These are phyloP conservation scores for Penicillium silybi DNA, from an alignment of 495 filamentous ascomycete species.

Conservation along the genomic window DNA sequence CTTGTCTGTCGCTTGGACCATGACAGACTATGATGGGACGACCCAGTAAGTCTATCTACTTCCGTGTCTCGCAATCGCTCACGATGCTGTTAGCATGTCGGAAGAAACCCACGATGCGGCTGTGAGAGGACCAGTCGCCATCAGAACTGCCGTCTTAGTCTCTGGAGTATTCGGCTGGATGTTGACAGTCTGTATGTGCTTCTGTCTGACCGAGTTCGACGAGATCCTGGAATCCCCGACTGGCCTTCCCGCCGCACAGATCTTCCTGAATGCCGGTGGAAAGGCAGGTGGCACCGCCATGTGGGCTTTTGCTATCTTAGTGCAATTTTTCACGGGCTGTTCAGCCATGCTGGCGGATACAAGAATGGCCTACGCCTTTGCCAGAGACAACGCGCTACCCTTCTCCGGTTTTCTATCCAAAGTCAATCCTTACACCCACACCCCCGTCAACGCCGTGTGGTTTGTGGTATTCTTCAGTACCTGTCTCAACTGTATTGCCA, in stretches of 20 bases:
- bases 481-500: slow-evolving; percentile 61
- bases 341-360: slow-evolving; percentile 69
- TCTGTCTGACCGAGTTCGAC: slow-evolving; percentile 65
- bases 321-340: slow-evolving; percentile 70
- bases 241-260: slow-evolving; percentile 65
- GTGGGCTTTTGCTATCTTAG: slow-evolving; percentile 66
- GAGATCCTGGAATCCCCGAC: slow-evolving; percentile 57
- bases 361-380: slow-evolving; percentile 70
- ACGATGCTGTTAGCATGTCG: slow-evolving; percentile 50
- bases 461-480: slow-evolving; percentile 63
- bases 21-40: slow-evolving; percentile 74
- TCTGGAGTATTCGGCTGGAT: slow-evolving; percentile 63
- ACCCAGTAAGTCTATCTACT: slow-evolving; percentile 50
- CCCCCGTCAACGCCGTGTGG: slow-evolving; percentile 68
- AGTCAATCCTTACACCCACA: slow-evolving; percentile 55
- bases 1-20: slow-evolving; percentile 69
- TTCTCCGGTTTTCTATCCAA: slow-evolving; percentile 61
- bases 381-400: slow-evolving; percentile 64
- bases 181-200: slow-evolving; percentile 63
- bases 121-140: slow-evolving; percentile 60
- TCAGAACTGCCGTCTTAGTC: slow-evolving; percentile 60
- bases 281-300: slow-evolving; percentile 57
- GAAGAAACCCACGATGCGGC: slow-evolving; percentile 72
- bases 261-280: slow-evolving; percentile 67
- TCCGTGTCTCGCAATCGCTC: background rate